These are phyloP conservation scores for Candida chilensis DNA, from an alignment of 805 yeast genomes.

Conservation along the genomic window DNA sequence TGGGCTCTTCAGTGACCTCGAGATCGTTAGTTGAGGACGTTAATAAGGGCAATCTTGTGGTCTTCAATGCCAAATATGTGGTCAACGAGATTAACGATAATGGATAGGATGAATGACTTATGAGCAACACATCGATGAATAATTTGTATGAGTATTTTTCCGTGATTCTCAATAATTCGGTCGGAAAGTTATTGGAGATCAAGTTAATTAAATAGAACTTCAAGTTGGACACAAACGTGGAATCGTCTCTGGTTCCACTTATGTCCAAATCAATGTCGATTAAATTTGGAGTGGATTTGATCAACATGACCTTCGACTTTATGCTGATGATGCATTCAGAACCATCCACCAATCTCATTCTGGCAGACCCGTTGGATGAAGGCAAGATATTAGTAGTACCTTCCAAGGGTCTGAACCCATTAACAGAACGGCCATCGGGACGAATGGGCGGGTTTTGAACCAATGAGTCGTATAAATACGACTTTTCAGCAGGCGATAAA, in stretches of 20 bases:
- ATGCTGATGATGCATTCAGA: constrained; percentile 89
- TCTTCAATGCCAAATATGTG: constrained; percentile 69
- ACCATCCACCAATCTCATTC: constrained; percentile 82
- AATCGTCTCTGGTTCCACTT: constrained; percentile 75
- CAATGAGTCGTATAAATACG: constrained; percentile 71
- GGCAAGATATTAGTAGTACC: constrained; percentile 77
- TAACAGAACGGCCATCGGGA: constrained; percentile 73
- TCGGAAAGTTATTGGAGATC: constrained; percentile 43
- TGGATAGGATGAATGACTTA: constrained; percentile 76
- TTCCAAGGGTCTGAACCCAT: constrained; percentile 82
- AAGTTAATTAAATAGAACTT: constrained; percentile 51
- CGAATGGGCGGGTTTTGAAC: constrained; percentile 51
- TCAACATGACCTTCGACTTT: constrained; percentile 67
- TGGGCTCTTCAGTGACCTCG: constrained; percentile 80
- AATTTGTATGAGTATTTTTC: constrained; percentile 69
- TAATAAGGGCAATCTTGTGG: constrained; percentile 68
- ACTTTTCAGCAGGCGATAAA: constrained; percentile 67
- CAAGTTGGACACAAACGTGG: constrained; percentile 55
- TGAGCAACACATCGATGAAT: constrained; percentile 70
- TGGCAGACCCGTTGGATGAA: constrained; percentile 85
- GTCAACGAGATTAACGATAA: constrained; percentile 74
- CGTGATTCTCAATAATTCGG: constrained; percentile 48
- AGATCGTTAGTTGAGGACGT: constrained; percentile 58
- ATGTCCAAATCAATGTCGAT: constrained; percentile 74
- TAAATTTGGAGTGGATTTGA: constrained; percentile 31